These are phyloP conservation scores for Corylus avellana DNA, from an alignment of 306 rosid genomes.

Conservation along the genomic window DNA sequence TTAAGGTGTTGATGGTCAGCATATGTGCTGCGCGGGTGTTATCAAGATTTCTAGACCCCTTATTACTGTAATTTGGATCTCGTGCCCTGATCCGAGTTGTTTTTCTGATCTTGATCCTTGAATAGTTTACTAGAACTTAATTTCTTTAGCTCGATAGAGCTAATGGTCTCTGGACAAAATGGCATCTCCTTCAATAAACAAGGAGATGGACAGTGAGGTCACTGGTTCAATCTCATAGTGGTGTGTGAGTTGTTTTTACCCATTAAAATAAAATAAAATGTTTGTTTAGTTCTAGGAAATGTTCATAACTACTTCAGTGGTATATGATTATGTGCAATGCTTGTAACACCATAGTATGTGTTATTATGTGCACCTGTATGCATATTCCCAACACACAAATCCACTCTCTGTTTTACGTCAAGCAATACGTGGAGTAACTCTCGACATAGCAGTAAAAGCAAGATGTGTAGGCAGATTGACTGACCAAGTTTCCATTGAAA, in stretches of 20 bases:
- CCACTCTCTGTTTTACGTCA: too few species aligned
- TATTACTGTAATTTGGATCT: not conserved
- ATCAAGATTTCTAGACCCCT: not conserved
- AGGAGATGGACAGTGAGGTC: not conserved
- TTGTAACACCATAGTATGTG: not conserved
- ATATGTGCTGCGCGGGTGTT: not conserved
- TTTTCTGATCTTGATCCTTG: not conserved
- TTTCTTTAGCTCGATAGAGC: not conserved
- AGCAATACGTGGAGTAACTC: too few species aligned
- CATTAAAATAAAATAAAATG: not conserved
- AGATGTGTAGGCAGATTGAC: too few species aligned
- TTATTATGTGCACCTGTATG: not conserved
- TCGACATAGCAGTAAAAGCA: too few species aligned
- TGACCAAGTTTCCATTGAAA: too few species aligned
- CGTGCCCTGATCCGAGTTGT: not conserved
- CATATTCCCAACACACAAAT: not conserved
- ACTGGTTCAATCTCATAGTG: not conserved
- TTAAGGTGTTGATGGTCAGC: not conserved
- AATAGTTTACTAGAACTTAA: not conserved
- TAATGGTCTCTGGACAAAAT: not conserved
- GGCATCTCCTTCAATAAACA: not conserved
- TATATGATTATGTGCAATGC: not conserved
- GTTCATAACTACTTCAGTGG: not conserved
- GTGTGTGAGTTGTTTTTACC: not conserved
- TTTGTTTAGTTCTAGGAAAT: not conserved